Evolutionary conservation across 148 eudicot genomes (phyloP).

Genomic region (Rhododendron ferrugineum): DNA sequence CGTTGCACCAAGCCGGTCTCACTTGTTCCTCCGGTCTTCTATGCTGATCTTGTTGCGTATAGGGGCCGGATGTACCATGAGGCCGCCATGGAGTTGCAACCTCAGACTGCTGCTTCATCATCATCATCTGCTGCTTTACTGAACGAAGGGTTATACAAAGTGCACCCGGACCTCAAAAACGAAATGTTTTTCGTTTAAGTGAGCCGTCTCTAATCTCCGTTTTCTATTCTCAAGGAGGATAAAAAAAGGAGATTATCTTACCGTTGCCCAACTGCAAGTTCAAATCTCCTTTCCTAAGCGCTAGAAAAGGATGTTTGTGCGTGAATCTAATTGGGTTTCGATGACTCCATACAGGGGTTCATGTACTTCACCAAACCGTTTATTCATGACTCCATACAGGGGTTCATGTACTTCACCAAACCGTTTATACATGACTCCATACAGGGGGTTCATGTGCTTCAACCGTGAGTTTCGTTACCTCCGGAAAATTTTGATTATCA

Average conservation of each 20-base stretch:
- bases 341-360: no score
- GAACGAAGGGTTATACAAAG: background rate
- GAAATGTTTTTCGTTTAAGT: background rate
- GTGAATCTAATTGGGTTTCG: slow-evolving; percentile 1
- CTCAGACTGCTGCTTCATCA: slow-evolving; percentile 8
- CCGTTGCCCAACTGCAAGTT: background rate
- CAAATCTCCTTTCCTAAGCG: background rate
- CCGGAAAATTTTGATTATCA: background rate
- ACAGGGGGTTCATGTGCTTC: background rate
- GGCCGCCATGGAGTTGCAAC: slow-evolving; percentile 22
- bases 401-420: no score
- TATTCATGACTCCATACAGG: no score
- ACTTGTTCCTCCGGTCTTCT: slow-evolving; percentile 47
- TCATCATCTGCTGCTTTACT: slow-evolving; percentile 6
- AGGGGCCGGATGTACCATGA: slow-evolving; percentile 49
- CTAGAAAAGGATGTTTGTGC: background rate
- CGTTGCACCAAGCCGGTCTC: slow-evolving; percentile 52
- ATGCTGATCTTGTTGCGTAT: slow-evolving; percentile 51
- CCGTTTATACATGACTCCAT: background rate
- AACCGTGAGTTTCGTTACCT: background rate
- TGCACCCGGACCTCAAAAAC: background rate
- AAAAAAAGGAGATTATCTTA: background rate
- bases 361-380: no score
- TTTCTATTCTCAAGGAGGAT: background rate
- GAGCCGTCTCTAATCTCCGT: background rate